Base-by-base conservation (phyloP, 179 eudicot genomes). In the Vitellaria paradoxa region DNA sequence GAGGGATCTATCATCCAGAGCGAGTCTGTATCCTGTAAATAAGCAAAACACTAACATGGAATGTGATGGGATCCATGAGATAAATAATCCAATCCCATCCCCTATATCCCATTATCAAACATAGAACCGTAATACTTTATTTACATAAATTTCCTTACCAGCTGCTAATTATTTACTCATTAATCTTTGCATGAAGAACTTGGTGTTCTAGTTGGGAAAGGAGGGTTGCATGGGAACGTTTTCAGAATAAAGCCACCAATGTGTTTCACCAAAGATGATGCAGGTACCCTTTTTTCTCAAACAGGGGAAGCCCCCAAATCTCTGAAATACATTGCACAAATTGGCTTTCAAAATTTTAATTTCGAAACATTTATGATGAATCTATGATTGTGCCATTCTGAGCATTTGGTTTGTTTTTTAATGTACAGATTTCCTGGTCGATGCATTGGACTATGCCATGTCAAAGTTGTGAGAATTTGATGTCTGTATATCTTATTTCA, bases 241-340 rank as follows among this genome's bases (percentile, higher is more conserved):
- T 93, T 96, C 87, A 84, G 99, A 81, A 87, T 96, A 83, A 96
- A 96, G 81, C 99, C 99, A 72, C 99, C 99, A 0, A 96, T 96
- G 98, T 96, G 99, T 83, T 96, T 96, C 85, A 81, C 83, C 78
- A 89, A 85, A 86, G 93, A 89, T 65, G 99, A 96, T 86, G 98
- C 99, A 82, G 98, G 98, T 94, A 87, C 23, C 66, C 72, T 23
- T 17, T 55, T 53, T 18, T 71, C 37, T 30, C 7, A 12, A 50
- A 50, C 55, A 50, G 1, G 55, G 37, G 37, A 30, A 30, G 37
- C 37, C 37, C 55, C 4, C 12, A 50, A 50, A 5, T 57, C 13
- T 18, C 62, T 17, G 6, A 12, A 57, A 13, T 18, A 12, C 17
- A 18, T 50, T 57, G 62, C 18, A 13, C 5, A 57, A 57, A 57